phyloP scores from a whole-genome alignment of 805 yeast species.

The Ogataea salicorniae region DNA sequence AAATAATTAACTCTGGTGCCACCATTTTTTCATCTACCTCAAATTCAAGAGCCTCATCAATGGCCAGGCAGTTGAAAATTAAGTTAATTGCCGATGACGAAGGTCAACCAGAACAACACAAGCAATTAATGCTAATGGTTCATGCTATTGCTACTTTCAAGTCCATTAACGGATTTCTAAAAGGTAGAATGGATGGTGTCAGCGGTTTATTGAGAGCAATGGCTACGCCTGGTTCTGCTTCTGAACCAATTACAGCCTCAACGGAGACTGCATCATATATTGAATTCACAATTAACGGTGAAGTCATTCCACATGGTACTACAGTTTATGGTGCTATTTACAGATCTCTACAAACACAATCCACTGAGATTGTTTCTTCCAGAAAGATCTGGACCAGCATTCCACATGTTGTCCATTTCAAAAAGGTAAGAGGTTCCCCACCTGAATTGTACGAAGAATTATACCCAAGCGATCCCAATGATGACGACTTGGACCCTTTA shows the following conservation, averaged over 20 bases:
- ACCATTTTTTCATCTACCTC: conserved; percentile 10
- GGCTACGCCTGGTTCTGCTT: conserved; percentile 6
- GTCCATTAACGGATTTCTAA: conserved; percentile 44
- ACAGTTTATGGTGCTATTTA: conserved; percentile 76
- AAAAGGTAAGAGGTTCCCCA: conserved; percentile 30
- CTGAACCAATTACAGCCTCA: background rate
- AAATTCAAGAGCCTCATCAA: conserved; percentile 43
- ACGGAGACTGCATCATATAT: conserved; percentile 31
- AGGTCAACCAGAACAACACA: conserved; percentile 22
- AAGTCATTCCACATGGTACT: conserved; percentile 54
- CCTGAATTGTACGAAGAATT: conserved; percentile 26
- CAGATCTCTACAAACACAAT: conserved; percentile 37
- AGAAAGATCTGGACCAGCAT: conserved; percentile 51
- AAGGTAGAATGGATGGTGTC: conserved; percentile 34
- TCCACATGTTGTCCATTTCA: conserved; percentile 47
- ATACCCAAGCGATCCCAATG: conserved; percentile 26
- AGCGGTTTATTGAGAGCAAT: conserved; percentile 20
- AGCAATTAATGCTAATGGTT: conserved; percentile 39
- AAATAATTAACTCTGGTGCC: conserved; percentile 47
- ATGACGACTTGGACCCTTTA: conserved; percentile 25
- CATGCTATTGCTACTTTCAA: conserved; percentile 60
- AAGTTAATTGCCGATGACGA: conserved; percentile 41
- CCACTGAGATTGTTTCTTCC: conserved; percentile 40
- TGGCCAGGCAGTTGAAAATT: conserved; percentile 69
- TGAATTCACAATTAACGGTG: conserved; percentile 56